Evolutionary conservation across 2,329 filamentous ascomycete species (phyloP), one percentile per base, ranked within the genome.

Genomic region (Periconia sp.): DNA sequence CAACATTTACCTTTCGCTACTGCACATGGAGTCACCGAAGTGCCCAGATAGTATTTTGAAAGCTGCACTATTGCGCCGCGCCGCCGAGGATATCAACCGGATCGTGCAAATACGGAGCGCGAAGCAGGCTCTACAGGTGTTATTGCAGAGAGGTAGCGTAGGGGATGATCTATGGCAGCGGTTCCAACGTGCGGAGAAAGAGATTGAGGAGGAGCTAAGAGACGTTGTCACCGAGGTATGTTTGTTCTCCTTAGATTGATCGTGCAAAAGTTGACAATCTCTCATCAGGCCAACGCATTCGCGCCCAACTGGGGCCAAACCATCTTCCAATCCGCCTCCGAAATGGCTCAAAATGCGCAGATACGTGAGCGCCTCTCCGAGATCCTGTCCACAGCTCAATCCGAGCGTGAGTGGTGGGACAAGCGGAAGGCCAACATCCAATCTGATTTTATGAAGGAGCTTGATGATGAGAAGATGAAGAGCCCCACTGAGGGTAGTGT

Each of bases 291-390:
- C 61, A 97, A 97, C 68, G 91, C 88, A 15, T 87, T 96, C 52
- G 80, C 84, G 1, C 86, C 89, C 35, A 86, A 87, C 70, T 99
- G 94, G 94, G 94, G 94, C 49, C 86, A 94, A 66, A 84, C 83
- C 43, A 97, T 99, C 69, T 99, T 99, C 81, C 94, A 99, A 72
- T 92, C 89, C 32, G 94, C 94, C 41, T 95, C 95, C 72, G 94
- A 99, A 73, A 96, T 99, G 73, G 85, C 88, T 46, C 87, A 90
- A 65, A 96, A 96, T 74, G 81, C 83, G 29, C 74, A 85, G 33
- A 81, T 96, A 63, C 88, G 90, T 55, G 79, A 86, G 54, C 82
- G 86, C 36, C 79, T 96, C 15, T 81, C 85, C 33, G 87, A 91
- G 50, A 84, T 96, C 45, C 85, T 92, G 59, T 74, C 78, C 19